Base-by-base conservation (phyloP, 768 basidiomycete genomes). In the Zangia roseola region DNA sequence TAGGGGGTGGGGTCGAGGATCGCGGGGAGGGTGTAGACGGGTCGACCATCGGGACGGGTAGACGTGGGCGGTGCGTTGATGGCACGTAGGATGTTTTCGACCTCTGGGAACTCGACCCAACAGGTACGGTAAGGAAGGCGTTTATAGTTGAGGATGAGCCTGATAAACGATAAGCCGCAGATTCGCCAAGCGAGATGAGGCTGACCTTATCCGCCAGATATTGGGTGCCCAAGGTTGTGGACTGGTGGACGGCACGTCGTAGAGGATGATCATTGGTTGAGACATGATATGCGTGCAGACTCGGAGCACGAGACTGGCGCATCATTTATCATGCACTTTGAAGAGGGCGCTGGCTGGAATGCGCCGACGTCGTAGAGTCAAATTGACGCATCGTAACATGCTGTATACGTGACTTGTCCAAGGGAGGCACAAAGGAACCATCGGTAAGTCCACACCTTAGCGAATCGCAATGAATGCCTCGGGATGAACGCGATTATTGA, bases 131-230 rank as follows among this genome's bases (percentile, higher is more conserved):
- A 86, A 0, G 74, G 79, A 7, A 91, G 75, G 4, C 82, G 77
- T 60, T 90, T 89, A 61, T 79, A 88, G 61, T 90, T 90, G n/a
- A 90, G 71, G 37, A 88, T 81, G 43, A 88, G 79, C 40, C 86
- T 88, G 36, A n/a, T 35, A 37, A 30, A 49, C 5, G 19, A 45
- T 37, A 16, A 48, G n/a, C 25, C 37, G 26, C 23, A 16, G 10
- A 24, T 26, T 13, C 33, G 9, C 12, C 46, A 40, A 20, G 8
- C 21, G 16, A 23, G 25, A n/a, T 31, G 12, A 52, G 14, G 12
- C 70, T 26, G 44, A 82, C 85, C 87, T 72, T 53, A 89, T 77
- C 37, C 84, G 75, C 86, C 86, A 88, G 24, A 84, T 70, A 53
- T 85, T 86, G 24, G 87, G 87, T 43, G 82, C 82, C 86, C 86